Conservation (phyloP, 2,329 filamentous ascomycete genomes). For the Aspergillus sojae region DNA sequence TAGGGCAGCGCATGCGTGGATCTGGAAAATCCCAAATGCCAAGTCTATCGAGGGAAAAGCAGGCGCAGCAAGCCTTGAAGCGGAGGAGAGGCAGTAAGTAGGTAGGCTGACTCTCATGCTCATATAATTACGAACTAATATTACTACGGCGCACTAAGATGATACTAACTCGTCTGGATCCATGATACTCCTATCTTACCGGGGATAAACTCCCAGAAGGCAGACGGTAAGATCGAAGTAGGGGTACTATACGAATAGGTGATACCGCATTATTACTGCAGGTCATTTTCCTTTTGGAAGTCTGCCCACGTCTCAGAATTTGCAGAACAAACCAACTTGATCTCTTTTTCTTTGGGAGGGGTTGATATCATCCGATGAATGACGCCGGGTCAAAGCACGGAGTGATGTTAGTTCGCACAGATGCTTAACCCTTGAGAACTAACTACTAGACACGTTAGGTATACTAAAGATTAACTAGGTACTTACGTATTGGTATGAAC, state of each 20-base stretch:
- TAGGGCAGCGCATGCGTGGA: conserved; percentile 25
- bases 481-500: not conserved
- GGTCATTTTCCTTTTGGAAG: conserved; percentile 6
- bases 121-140: conserved; percentile 2
- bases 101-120: not conserved
- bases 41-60: conserved; percentile 17
- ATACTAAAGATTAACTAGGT: not conserved
- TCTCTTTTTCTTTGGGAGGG: not conserved
- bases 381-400: not conserved
- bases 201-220: not conserved
- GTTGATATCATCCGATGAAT: conserved; percentile 2
- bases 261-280: conserved; percentile 17
- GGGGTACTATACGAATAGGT: not conserved
- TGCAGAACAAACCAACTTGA: conserved; percentile 8
- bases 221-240: not conserved
- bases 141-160: not conserved
- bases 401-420: not conserved
- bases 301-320: conserved; percentile 6
- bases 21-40: conserved; percentile 21
- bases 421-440: not conserved
- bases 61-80: conserved; percentile 9
- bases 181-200: conserved; percentile 2
- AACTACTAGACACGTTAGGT: not conserved
- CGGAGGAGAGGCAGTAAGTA: not conserved
- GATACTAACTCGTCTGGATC: conserved; percentile 1